These are phyloP conservation scores for Rhizophlyctis rosea DNA, from an alignment of 192 early-diverging fungal species.

Conservation along the genomic window DNA sequence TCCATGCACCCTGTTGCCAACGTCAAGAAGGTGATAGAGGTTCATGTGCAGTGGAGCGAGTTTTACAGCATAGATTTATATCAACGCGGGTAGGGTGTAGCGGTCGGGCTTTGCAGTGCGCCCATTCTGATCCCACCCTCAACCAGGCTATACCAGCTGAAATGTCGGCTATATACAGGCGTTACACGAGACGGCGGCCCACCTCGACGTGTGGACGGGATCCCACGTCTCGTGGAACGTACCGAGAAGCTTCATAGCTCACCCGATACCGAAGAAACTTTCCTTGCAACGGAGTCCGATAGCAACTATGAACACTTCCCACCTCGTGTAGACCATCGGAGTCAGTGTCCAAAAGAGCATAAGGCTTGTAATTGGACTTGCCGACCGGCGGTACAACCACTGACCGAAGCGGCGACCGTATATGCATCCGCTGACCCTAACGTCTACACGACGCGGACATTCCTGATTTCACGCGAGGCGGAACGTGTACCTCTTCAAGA, in stretches of 20 bases:
- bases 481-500: constrained; percentile 4
- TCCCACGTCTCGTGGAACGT: too few species aligned
- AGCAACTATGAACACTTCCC: background rate
- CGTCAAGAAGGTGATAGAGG: background rate
- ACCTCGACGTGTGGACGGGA: too few species aligned
- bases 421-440: background rate
- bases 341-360: background rate
- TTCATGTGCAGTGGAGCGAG: background rate
- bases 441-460: background rate
- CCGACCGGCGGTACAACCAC: background rate
- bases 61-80: background rate
- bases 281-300: background rate
- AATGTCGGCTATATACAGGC: background rate
- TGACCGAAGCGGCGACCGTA: background rate
- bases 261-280: too few species aligned
- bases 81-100: background rate
- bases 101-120: too few species aligned
- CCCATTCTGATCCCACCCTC: too few species aligned
- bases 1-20: background rate
- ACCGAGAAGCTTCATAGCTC: too few species aligned
- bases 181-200: too few species aligned
- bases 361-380: background rate
- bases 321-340: background rate
- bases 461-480: background rate
- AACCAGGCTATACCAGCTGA: background rate